Conservation (phyloP, 331 rosid species). For the Arachis monticola region DNA sequence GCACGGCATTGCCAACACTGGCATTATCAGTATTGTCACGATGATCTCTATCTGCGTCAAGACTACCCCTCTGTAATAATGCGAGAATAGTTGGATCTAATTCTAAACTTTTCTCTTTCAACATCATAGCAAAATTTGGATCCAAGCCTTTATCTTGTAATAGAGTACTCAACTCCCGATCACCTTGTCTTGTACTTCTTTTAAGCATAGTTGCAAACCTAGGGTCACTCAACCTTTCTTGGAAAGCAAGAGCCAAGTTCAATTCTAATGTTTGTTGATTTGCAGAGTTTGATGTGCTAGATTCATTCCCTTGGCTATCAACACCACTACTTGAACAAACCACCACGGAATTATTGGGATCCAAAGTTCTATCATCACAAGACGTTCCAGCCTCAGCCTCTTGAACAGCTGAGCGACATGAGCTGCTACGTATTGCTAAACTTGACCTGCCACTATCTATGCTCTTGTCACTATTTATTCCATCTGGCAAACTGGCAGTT, state of each 20-base stretch:
- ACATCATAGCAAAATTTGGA: slow-evolving; percentile 99
- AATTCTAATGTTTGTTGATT: slow-evolving; percentile 90
- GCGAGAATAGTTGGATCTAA: slow-evolving; percentile 98
- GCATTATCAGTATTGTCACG: slow-evolving; percentile 84
- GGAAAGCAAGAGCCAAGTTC: slow-evolving; percentile 90
- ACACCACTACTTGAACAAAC: slow-evolving; percentile 93
- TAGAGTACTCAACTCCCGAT: slow-evolving; percentile 76
- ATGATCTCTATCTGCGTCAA: slow-evolving; percentile 99
- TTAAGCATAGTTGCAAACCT: slow-evolving; percentile 87
- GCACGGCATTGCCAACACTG: slow-evolving; percentile 83
- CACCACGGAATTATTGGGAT: slow-evolving; percentile 68
- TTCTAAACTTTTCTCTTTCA: slow-evolving; percentile 96
- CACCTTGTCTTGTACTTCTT: slow-evolving; percentile 83
- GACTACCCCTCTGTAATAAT: slow-evolving; percentile 92
- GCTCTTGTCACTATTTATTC: slow-evolving; percentile 94
- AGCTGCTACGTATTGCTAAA: slow-evolving; percentile 89
- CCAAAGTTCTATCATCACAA: slow-evolving; percentile 62
- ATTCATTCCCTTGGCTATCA: slow-evolving; percentile 93
- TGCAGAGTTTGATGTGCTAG: slow-evolving; percentile 87
- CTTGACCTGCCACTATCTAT: slow-evolving; percentile 99
- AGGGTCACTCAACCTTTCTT: slow-evolving; percentile 97
- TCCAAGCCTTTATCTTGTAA: slow-evolving; percentile 97
- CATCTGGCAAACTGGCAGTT: slow-evolving; percentile 78
- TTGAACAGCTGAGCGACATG: slow-evolving; percentile 89
- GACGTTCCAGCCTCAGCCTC: slow-evolving; percentile 82